Conservation (phyloP, 2,329 filamentous ascomycete genomes). For the Venturia aucupariae region DNA sequence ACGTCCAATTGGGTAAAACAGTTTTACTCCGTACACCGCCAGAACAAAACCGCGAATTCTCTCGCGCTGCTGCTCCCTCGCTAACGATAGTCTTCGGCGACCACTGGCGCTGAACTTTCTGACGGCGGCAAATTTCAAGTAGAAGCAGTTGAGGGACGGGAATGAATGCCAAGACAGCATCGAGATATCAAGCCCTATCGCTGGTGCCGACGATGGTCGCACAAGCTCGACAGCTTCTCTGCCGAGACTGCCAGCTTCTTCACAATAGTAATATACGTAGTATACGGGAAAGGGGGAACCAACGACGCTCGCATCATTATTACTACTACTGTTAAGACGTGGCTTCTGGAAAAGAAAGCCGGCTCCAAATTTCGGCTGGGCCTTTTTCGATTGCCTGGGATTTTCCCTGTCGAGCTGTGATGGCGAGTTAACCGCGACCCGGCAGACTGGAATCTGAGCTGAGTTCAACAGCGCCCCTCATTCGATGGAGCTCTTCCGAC, state of each 20-base stretch:
- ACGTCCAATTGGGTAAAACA: not conserved
- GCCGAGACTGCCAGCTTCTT: not conserved
- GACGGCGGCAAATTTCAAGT: not conserved
- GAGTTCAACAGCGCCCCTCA: not conserved
- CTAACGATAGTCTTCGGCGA: not conserved
- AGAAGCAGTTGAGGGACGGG: not conserved
- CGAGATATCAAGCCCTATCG: not conserved
- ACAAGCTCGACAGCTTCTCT: not conserved
- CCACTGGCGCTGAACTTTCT: not conserved
- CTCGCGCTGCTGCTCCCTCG: not conserved
- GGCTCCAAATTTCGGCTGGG: not conserved
- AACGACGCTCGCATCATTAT: not conserved
- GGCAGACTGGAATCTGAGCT: not conserved
- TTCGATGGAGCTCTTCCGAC: conserved; percentile 5
- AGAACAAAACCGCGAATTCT: not conserved
- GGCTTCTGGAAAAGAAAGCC: not conserved
- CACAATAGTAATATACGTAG: too few species aligned
- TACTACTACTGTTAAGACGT: not conserved
- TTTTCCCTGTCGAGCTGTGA: not conserved
- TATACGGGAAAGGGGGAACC: not conserved
- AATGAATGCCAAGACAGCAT: not conserved
- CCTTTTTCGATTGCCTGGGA: not conserved
- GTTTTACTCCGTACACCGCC: not conserved
- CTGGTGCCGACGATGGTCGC: not conserved
- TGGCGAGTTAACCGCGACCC: conserved; percentile 5